phyloP scores from a whole-genome alignment of 208 protist genomes.

The Trypanosoma grayi region DNA sequence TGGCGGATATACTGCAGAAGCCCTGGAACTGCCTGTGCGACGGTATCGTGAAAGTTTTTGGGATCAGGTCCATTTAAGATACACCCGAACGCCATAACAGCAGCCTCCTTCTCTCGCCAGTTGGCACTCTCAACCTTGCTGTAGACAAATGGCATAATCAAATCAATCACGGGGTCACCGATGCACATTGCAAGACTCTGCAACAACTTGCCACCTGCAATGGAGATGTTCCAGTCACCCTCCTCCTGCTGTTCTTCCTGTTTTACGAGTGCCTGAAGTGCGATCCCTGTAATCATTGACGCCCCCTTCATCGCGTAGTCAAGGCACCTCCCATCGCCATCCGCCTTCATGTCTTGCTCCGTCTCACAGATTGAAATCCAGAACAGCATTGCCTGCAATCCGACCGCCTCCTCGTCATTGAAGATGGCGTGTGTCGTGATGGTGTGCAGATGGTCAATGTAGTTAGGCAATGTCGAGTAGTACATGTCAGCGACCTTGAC shows the following conservation, averaged over 20 bases:
- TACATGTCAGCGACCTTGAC: slow-evolving; percentile 95
- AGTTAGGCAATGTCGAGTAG: slow-evolving; percentile 92
- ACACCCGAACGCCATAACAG: slow-evolving; percentile 95
- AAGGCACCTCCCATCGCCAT: slow-evolving; percentile 48
- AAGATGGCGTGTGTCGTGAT: slow-evolving; percentile 91
- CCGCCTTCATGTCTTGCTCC: slow-evolving; percentile 85
- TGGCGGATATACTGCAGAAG: slow-evolving; percentile 90
- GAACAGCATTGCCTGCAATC: slow-evolving; percentile 96
- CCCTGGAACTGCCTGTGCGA: slow-evolving; percentile 84
- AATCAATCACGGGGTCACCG: slow-evolving; percentile 55
- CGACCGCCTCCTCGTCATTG: slow-evolving; percentile 88
- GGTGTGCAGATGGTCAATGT: slow-evolving; percentile 87
- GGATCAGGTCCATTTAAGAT: slow-evolving; percentile 93
- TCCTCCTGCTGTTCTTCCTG: slow-evolving; percentile 94
- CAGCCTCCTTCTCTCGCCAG: slow-evolving; percentile 96
- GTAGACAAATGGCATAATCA: slow-evolving; percentile 94
- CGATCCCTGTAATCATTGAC: slow-evolving; percentile 81
- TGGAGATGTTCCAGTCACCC: slow-evolving; percentile 94
- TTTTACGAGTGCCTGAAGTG: slow-evolving; percentile 80
- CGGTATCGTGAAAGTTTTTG: slow-evolving; percentile 76
- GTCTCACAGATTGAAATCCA: slow-evolving; percentile 97
- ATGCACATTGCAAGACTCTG: slow-evolving; percentile 83
- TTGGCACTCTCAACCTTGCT: slow-evolving; percentile 86
- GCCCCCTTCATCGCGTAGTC: slow-evolving; percentile 87
- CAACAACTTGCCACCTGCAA: slow-evolving; percentile 91